Evolutionary conservation across 495 filamentous ascomycete species (phyloP).

Genomic region (Jackrogersella minutella): DNA sequence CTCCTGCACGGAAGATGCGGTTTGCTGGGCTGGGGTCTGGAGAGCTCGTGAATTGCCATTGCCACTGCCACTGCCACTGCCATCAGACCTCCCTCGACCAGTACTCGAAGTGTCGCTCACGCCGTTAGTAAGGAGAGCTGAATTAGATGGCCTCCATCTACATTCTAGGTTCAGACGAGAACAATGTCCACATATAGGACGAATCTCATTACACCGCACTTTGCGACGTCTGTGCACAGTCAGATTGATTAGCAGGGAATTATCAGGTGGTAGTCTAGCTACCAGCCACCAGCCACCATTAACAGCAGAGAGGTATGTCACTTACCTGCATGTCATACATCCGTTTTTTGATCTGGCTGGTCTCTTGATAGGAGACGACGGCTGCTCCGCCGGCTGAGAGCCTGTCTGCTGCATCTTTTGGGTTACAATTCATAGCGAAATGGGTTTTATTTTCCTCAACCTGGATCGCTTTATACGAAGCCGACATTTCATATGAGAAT

Average conservation of each 20-base stretch:
- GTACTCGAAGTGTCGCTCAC: background rate
- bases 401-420: conserved; percentile 20
- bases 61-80: conserved; percentile 1
- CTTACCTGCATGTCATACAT: conserved; percentile 39
- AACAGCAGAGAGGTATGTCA: background rate
- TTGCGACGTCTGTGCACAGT: conserved; percentile 36
- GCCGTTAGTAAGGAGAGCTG: conserved; percentile 14
- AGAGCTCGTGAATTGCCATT: background rate
- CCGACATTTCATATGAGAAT: conserved; percentile 11
- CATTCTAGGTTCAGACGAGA: conserved; percentile 45
- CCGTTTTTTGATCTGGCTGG: conserved; percentile 33
- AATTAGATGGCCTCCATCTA: conserved; percentile 33
- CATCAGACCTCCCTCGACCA: background rate
- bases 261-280: background rate
- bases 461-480: conserved; percentile 10
- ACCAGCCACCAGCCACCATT: background rate
- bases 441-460: too few relatives aligned
- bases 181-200: conserved; percentile 51
- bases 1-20: conserved; percentile 10
- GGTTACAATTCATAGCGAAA: conserved; percentile 2
- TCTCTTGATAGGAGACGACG: conserved; percentile 14
- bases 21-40: background rate
- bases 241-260: conserved; percentile 15
- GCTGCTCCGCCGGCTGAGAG: background rate
- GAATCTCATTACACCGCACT: conserved; percentile 51